A percentile compares a stretch with the other conserved stretches of the same genome.
Conservation (phyloP, 768 basidiomycete genomes). For the Leccinum barrowsii region DNA sequence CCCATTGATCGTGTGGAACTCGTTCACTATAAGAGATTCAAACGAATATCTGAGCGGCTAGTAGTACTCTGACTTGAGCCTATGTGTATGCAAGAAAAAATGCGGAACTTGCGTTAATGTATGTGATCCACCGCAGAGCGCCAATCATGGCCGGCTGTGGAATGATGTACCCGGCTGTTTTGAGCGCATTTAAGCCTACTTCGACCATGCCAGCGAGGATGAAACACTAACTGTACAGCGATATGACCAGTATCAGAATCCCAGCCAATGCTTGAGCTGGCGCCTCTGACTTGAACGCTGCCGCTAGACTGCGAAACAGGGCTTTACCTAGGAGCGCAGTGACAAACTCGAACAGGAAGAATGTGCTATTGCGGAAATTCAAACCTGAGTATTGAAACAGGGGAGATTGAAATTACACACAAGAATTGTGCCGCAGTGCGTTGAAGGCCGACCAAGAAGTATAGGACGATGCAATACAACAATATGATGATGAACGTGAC, state of each 20-base stretch:
- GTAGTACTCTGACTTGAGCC: not conserved
- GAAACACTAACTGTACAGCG: constrained; percentile 40
- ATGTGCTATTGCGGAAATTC: constrained; percentile 38
- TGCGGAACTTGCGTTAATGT: constrained; percentile 46
- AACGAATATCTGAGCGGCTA: constrained; percentile 61
- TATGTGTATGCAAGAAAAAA: constrained; percentile 30
- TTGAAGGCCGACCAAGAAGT: constrained; percentile 62
- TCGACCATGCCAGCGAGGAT: not conserved
- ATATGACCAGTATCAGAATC: constrained; percentile 47
- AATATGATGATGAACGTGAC: constrained; percentile 36
- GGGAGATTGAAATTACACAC: constrained; percentile 36
- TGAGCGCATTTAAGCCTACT: not conserved
- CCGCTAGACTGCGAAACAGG: constrained; percentile 68
- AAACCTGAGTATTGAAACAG: constrained; percentile 9
- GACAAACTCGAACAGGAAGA: constrained; percentile 53
- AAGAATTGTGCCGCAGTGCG: constrained; percentile 58
- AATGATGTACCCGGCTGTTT: constrained; percentile 49
- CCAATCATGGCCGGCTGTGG: constrained; percentile 65
- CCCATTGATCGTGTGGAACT: constrained; percentile 71
- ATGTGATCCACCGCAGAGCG: constrained; percentile 64
- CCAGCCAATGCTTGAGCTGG: constrained; percentile 62
- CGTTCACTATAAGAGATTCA: constrained; percentile 73
- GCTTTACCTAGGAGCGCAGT: constrained; percentile 68
- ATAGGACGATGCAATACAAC: constrained; percentile 43
- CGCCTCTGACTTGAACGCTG: constrained; percentile 54